A percentile compares a stretch with the other conserved stretches of the same genome.
Conservation (phyloP, 805 yeast species). For the Yamadazyma sp. region DNA sequence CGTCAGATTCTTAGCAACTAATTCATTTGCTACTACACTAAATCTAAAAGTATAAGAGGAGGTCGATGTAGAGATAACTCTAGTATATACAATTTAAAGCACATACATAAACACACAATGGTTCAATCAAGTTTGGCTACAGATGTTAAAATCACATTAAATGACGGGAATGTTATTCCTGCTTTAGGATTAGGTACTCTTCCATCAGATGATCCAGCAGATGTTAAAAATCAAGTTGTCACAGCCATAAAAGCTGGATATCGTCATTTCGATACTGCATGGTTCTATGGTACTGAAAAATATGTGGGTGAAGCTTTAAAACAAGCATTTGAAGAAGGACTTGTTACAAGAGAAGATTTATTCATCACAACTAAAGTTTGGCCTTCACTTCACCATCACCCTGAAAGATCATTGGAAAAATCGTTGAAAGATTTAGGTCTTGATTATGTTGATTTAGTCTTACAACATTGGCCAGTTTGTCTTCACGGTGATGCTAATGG, state of each 20-base stretch:
- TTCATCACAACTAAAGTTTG: constrained; percentile 39
- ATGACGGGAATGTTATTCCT: constrained; percentile 60
- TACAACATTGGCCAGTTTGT: constrained; percentile 52
- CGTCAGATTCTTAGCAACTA: no score
- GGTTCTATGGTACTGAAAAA: constrained; percentile 45
- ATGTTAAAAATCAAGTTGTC: constrained; percentile 30
- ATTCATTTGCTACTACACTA: no score
- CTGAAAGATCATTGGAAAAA: constrained; percentile 37
- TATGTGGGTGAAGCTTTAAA: constrained; percentile 45
- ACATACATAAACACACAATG: no score
- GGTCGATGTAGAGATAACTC: no score
- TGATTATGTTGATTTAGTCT: constrained; percentile 44
- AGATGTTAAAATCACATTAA: constrained; percentile 42
- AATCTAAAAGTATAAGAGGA: no score
- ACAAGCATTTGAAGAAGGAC: constrained; percentile 47
- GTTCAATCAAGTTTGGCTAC: constrained; percentile 23
- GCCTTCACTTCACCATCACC: constrained; percentile 43
- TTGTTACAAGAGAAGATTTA: constrained; percentile 45
- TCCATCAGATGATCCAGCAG: constrained; percentile 27
- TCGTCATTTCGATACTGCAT: constrained; percentile 52
- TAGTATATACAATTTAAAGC: no score
- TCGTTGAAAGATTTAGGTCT: constrained; percentile 40
- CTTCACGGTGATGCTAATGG: constrained; percentile 41
- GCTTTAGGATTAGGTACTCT: constrained; percentile 64
- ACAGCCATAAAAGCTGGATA: constrained; percentile 44